Evolutionary conservation across 2,329 filamentous ascomycete species (phyloP).

Genomic region (Arthrobotrys conoides): DNA sequence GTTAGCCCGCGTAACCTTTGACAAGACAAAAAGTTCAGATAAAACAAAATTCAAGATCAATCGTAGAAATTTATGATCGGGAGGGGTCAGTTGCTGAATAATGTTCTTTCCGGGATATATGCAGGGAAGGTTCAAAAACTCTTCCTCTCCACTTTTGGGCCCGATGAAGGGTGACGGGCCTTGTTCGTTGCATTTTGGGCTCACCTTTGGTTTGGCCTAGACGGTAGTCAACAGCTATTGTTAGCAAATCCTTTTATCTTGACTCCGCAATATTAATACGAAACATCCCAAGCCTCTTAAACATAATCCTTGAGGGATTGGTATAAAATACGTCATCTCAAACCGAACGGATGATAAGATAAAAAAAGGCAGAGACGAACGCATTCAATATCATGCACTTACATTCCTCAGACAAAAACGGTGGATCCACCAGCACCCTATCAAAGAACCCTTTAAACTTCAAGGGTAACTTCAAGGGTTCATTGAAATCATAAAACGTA

Average conservation of each 20-base stretch:
- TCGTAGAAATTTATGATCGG: slow-evolving; percentile 49
- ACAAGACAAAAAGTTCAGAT: background rate
- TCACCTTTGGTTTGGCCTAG: slow-evolving; percentile 59
- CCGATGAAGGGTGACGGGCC: slow-evolving; percentile 24
- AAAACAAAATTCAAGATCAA: slow-evolving; percentile 22
- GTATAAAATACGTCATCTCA: slow-evolving; percentile 14
- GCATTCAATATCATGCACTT: slow-evolving; percentile 72
- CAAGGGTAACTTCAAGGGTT: slow-evolving; percentile 72
- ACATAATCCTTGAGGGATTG: background rate
- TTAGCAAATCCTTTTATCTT: slow-evolving; percentile 17
- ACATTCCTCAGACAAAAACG: slow-evolving; percentile 84
- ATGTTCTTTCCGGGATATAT: slow-evolving; percentile 1
- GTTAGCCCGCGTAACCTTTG: slow-evolving; percentile 23
- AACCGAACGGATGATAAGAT: slow-evolving; percentile 14
- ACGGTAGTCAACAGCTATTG: slow-evolving; percentile 7
- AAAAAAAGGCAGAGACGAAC: slow-evolving; percentile 33
- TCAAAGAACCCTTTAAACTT: slow-evolving; percentile 72
- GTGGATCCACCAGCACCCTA: slow-evolving; percentile 81
- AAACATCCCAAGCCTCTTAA: background rate
- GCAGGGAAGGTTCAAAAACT: background rate
- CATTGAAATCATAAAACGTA: slow-evolving; percentile 79
- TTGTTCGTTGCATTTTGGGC: slow-evolving; percentile 25
- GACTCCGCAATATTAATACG: slow-evolving; percentile 12
- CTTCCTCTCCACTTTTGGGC: background rate
- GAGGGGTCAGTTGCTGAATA: slow-evolving; percentile 22